These are phyloP conservation scores for Trichoderma sp. DNA, from an alignment of 2,329 filamentous ascomycete genomes.

Conservation along the genomic window DNA sequence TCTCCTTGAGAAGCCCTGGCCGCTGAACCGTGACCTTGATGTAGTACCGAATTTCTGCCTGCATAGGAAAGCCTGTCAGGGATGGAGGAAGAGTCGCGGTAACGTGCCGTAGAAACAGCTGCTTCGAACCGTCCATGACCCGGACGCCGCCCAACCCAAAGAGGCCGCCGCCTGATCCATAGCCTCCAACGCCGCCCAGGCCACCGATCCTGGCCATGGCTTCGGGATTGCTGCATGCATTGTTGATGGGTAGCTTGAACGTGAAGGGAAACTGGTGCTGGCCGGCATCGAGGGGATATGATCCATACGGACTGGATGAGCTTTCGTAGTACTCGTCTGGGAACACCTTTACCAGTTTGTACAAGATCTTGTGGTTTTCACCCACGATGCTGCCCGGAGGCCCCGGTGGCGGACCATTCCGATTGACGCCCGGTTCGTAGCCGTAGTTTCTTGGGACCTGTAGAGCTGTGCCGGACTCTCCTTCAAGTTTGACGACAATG, in stretches of 20 bases:
- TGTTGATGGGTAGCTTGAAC: conserved; percentile 78
- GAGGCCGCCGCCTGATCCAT: conserved; percentile 43
- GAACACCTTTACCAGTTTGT: conserved; percentile 71
- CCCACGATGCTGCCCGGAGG: conserved; percentile 45
- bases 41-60: conserved; percentile 91
- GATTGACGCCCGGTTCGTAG: conserved; percentile 39
- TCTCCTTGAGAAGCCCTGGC: conserved; percentile 88
- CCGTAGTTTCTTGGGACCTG: conserved; percentile 48
- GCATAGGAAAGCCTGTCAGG: conserved; percentile 77
- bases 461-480: conserved; percentile 69
- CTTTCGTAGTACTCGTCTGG: conserved; percentile 53
- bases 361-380: conserved; percentile 72
- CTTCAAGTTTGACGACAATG: conserved; percentile 80
- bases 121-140: conserved; percentile 62
- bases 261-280: conserved; percentile 74
- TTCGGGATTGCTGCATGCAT: conserved; percentile 59
- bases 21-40: conserved; percentile 92
- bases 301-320: conserved; percentile 41
- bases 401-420: conserved; percentile 29
- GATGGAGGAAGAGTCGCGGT: conserved; percentile 87
- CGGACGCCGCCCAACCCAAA: conserved; percentile 54
- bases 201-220: conserved; percentile 54
- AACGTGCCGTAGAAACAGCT: conserved; percentile 67
- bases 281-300: conserved; percentile 64
- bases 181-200: conserved; percentile 54